Conservation (phyloP, 2,329 filamentous ascomycete species). For the Acephala macrosclerotiorum region DNA sequence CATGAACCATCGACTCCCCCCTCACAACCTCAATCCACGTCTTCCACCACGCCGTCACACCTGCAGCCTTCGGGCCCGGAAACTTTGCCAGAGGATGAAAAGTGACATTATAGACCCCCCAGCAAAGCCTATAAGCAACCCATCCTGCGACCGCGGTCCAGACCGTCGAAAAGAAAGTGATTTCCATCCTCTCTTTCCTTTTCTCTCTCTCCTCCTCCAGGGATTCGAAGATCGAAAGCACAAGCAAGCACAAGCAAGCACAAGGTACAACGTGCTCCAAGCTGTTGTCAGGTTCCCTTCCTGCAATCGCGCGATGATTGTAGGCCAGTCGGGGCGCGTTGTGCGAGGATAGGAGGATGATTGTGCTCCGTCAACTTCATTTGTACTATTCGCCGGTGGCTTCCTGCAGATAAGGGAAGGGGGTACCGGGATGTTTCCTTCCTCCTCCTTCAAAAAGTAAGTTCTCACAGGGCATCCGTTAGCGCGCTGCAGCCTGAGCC, state of each 20-base stretch:
- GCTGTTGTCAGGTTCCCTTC: not conserved
- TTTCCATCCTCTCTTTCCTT: not conserved
- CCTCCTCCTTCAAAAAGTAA: not conserved
- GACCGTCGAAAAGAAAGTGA: not conserved
- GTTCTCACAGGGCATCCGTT: not conserved
- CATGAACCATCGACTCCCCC: conserved; percentile 30
- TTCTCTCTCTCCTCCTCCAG: not conserved
- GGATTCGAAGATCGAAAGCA: not conserved
- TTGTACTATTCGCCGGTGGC: not conserved
- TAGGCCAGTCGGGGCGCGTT: no score
- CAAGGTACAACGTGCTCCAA: not conserved
- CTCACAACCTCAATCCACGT: conserved; percentile 36
- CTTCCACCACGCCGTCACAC: conserved; percentile 40
- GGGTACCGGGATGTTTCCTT: not conserved
- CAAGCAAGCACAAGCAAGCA: not conserved
- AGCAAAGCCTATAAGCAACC: not conserved
- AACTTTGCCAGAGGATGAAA: conserved; percentile 43
- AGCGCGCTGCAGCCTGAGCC: not conserved
- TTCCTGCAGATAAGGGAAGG: not conserved
- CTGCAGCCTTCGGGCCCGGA: conserved; percentile 42
- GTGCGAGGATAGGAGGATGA: no score
- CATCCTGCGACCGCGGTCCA: not conserved
- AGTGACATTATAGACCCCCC: conserved; percentile 22
- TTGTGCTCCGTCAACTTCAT: not conserved
- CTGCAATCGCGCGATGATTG: no score